Evolutionary conservation across 352 stramenopile genomes (phyloP), one percentile per base, ranked within the genome.

Genomic region (Pythium scleroteichum): DNA sequence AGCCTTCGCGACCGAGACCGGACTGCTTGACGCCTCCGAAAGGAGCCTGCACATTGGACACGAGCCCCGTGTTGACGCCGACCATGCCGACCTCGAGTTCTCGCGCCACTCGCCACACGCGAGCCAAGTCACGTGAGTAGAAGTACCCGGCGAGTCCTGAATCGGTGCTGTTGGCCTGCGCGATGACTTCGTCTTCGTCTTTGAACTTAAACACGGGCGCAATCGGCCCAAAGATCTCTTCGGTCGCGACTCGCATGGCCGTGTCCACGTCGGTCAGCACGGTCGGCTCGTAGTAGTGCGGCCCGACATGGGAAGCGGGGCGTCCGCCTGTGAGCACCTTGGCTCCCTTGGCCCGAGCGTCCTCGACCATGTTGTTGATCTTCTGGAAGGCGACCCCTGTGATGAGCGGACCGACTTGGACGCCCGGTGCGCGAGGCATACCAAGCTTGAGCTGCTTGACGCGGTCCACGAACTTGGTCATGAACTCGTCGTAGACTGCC

Each of bases 221-320:
- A 39, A 99, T 76, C 5, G 97, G 97, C 5, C 95, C 97, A 75
- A 99, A 99, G 27, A 90, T 98, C 79, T 99, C 96, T 64, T 97
- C 73, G 54, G 71, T 79, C 75, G 95, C 87, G 14, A 97, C 75
- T 33, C 72, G 76, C 82, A 99, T 98, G 13, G 82, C 69, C 14
- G 82, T 72, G 29, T 89, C 72, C 9, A 94, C 74, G 48, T 90
- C 72, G 16, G 73, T 80, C 14, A 99, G 66, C 47, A 99, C 85
- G 0, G 96, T 99, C 8, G 97, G 91, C 53, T 91, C 69, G 79
- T 97, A 99, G 76, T 94, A 99, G 61, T 97, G 93, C 41, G 69
- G 60, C 60, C 78, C 72, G 44, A 89, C 69, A 22, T 86, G 59
- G 12, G 56, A 2, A 19, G 86, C 79, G 24, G 72, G 51, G 39